Evolutionary conservation across 139 green algal species (phyloP).

Genomic region (Micractinium sp.): DNA sequence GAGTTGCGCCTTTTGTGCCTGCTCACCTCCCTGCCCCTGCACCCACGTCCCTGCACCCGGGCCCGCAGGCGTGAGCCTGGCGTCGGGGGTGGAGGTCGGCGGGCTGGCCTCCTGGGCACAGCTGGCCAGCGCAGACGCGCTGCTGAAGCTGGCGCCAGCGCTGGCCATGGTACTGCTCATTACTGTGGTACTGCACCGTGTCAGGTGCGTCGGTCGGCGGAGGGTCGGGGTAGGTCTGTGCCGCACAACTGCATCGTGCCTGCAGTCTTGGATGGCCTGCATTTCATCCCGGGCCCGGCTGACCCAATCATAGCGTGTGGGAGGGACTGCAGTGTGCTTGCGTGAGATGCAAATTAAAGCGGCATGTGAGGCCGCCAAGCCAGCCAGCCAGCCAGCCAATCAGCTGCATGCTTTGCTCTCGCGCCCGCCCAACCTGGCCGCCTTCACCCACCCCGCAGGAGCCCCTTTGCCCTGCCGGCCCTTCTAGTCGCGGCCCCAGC

Average conservation of each 20-base stretch:
- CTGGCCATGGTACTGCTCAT: slow-evolving; percentile 51
- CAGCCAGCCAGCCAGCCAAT: no score
- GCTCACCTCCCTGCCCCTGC: background rate
- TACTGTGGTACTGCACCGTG: slow-evolving; percentile 7
- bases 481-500: slow-evolving; percentile 62
- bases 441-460: background rate
- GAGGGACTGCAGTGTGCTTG: no score
- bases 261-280: no score
- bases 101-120: background rate
- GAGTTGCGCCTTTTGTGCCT: background rate
- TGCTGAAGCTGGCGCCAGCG: slow-evolving; percentile 66
- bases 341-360: no score
- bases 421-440: no score
- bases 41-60: background rate
- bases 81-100: slow-evolving; percentile 8
- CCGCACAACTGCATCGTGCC: background rate
- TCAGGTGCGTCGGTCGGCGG: slow-evolving; percentile 30
- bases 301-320: no score
- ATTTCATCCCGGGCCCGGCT: no score
- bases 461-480: slow-evolving; percentile 67
- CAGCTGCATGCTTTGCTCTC: background rate
- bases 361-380: no score
- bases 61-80: slow-evolving; percentile 29
- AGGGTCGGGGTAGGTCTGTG: background rate
- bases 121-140: slow-evolving; percentile 29